These are phyloP conservation scores for Helianthus tuberosus DNA, from an alignment of 129 eudicot genomes.

Conservation along the genomic window DNA sequence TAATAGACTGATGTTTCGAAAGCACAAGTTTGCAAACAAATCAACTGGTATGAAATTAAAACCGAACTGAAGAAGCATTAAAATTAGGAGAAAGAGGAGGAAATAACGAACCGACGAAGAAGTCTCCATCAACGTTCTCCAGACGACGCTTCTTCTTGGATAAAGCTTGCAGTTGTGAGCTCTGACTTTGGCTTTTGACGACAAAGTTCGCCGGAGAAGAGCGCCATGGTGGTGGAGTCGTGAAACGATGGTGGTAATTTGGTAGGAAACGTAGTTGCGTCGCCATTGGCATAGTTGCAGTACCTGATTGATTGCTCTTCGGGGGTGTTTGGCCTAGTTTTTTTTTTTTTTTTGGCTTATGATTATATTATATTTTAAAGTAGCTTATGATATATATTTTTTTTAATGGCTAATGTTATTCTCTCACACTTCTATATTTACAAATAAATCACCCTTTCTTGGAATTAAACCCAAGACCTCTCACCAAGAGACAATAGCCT, in stretches of 20 bases:
- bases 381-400: no score
- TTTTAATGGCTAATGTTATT: no score
- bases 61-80: not conserved
- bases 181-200: constrained; percentile 29
- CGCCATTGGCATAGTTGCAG: constrained; percentile 26
- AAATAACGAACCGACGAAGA: constrained; percentile 51
- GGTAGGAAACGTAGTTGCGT: constrained; percentile 19
- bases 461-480: no score
- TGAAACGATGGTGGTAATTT: constrained; percentile 17
- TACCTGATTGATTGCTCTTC: not conserved
- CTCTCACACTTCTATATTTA: no score
- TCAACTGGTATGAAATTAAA: not conserved
- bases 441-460: no score
- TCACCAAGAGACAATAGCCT: no score
- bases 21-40: not conserved
- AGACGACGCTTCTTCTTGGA: constrained; percentile 45
- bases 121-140: constrained; percentile 54
- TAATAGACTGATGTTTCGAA: not conserved
- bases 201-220: constrained; percentile 17
- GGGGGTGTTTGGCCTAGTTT: no score
- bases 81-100: not conserved
- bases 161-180: constrained; percentile 11
- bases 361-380: no score
- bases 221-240: constrained; percentile 16
- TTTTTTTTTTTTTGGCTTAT: no score